Percentiles rank a stretch among this genome's conserved stretches.
Conservation (phyloP, 2,329 filamentous ascomycete species). For the Aschersonia sp. region DNA sequence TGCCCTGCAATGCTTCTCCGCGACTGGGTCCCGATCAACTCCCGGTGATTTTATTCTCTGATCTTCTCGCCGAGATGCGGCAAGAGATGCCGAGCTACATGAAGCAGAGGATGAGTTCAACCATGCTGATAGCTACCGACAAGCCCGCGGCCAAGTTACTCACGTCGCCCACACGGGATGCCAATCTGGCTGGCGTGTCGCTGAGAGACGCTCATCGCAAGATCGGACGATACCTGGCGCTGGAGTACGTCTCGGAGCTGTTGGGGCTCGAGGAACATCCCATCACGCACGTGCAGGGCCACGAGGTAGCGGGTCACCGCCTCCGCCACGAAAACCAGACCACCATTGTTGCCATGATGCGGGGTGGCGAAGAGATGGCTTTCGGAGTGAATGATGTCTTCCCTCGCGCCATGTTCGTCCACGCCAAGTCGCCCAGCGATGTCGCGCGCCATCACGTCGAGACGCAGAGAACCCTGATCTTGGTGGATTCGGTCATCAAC, state of each 20-base stretch:
- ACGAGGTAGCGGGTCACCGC: slow-evolving; percentile 25
- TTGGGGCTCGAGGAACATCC: slow-evolving; percentile 33
- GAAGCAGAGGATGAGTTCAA: neutral
- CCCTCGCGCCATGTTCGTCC: slow-evolving; percentile 34
- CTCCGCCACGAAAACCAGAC: slow-evolving; percentile 32
- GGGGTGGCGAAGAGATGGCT: slow-evolving; percentile 47
- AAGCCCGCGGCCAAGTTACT: slow-evolving; percentile 32
- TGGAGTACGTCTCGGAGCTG: slow-evolving; percentile 26
- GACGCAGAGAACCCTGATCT: slow-evolving; percentile 24
- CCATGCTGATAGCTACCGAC: slow-evolving; percentile 27
- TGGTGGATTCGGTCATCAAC: slow-evolving; percentile 50
- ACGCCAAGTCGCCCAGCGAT: slow-evolving; percentile 24
- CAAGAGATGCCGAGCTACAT: slow-evolving; percentile 9
- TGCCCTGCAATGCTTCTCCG: slow-evolving; percentile 22
- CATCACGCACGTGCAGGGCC: slow-evolving; percentile 37
- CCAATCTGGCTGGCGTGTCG: slow-evolving; percentile 23
- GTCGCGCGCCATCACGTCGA: slow-evolving; percentile 26
- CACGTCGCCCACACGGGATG: slow-evolving; percentile 37
- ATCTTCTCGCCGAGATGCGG: too few species aligned
- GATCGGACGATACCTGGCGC: slow-evolving; percentile 39
- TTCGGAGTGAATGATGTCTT: slow-evolving; percentile 39
- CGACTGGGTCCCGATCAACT: slow-evolving; percentile 27
- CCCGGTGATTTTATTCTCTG: slow-evolving; percentile 16
- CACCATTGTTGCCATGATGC: slow-evolving; percentile 45
- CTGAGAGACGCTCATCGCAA: slow-evolving; percentile 33